Base-by-base conservation (phyloP, 768 basidiomycete genomes). In the Suillus fuscotomentosus region DNA sequence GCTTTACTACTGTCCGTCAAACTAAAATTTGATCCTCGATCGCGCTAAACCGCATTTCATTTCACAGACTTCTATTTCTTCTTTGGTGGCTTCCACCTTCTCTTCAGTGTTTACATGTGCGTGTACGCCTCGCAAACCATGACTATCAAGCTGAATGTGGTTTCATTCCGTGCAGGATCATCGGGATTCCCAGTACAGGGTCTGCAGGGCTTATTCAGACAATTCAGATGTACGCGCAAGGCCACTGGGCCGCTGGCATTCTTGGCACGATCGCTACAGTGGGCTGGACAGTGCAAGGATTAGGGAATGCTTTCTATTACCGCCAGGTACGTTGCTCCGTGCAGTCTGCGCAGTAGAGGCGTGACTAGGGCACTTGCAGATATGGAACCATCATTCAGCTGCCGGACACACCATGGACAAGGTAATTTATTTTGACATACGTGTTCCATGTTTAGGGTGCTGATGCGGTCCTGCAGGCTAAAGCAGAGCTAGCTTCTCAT, bases 181-280 rank as follows among this genome's bases (percentile, higher is more conserved):
- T 99, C 74, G 97, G 97, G 68, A 91, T 97, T 70, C 95, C 95
- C 63, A 93, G 92, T 66, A 97, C 97, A 53, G 97, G 97, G 42
- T 94, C 95, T 54, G 96, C 95, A 34, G 97, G 97, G 17, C 83
- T 99, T 60, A 95, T 99, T 72, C 93, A 95, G 77, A 96, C 90
- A 54, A 92, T 99, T 68, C 83, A 88, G 65, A 86, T 91, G 82
- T 97, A 88, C 74, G 81, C 84, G 3, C 78, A 82, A 53, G 86
- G 87, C 54, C 83, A 87, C 61, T 87, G 92, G 80, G 88, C 85
- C 39, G 90, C 95, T 22, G 97, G 87, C 62, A 82, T 97, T 62
- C 82, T 99, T 61, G 88, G 94, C 55, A 81, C 88, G 17, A 76
- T 99, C 53, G 84, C 96, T 11, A 92, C 92, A 11, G 83, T 88